Base-by-base conservation (phyloP, 1,139 yeast genomes). In the Torulaspora pretoriensis region DNA sequence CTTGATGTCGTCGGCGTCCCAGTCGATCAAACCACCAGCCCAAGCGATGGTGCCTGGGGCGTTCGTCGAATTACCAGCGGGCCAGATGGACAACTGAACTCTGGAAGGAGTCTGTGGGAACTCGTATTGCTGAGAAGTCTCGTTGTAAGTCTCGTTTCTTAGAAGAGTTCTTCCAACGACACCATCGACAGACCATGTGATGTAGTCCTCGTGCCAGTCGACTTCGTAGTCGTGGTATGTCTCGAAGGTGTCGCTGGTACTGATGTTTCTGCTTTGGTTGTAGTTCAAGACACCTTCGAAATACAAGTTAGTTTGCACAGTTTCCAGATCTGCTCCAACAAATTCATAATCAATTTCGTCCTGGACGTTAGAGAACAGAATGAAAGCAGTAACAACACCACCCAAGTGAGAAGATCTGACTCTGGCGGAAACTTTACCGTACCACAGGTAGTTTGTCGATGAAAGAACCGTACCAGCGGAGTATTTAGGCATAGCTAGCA, bases 21-120 rank as follows among this genome's bases (percentile, higher is more conserved):
- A 90, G 70, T 88, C 73, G 53, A 89, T 80, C 14, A 59, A 72
- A 68, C 97, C 97, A 69, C 97, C 97, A 38, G 96, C 95, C 97
- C 97, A 89, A 54, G 77, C 86, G 55, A 81, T 73, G 29, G 96
- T 89, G 69, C 97, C 97, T 45, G 66, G 62, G 23, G 81, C 80
- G 61, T 77, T 78, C 39, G 75, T 60, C 13, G 80, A 64, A 53
- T 73, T 78, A 59, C 96, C 97, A 69, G 84, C 97, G 6, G 97
- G 96, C 97, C 97, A 90, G 52, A 90, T 66, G 8, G 96, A 87
- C 50, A 87, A 67, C 68, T 89, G 95, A 45, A 90, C 69, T 61
- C 94, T 78, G 3, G 94, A 71, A 4, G 97, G 97, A 2, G 97
- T 88, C 69, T 87, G 95, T 14, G 97, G 97, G 71, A 60, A 90